Base-by-base conservation (phyloP, 2,329 filamentous ascomycete species). In the Diplodia mutila region DNA sequence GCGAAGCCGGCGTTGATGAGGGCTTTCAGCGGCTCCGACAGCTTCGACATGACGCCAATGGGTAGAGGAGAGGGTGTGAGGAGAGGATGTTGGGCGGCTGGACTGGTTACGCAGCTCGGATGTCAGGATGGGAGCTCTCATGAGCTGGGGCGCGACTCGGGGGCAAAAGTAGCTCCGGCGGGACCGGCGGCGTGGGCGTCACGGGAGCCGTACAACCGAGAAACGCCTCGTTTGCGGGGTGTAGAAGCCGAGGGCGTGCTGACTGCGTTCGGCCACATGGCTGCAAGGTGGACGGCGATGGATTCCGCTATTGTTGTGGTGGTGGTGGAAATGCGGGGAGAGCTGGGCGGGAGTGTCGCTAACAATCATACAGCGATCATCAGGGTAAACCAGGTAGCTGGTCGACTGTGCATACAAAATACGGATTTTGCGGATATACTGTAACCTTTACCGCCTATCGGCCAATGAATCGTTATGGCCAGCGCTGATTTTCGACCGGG, bases 1-100 rank as follows among this genome's bases (percentile, higher is more conserved):
- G 91, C 87, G 73, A 88, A 86, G 4, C 90, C 85, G 68, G 89
- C 86, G 73, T 90, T 90, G 80, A 94, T 90, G 70, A 94, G 86
- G 55, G 87, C 85, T 80, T 93, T 94, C 72, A 94, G 84, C 61
- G 87, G 80, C 1, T 86, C 83, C 1, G 90, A 91, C 23, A 94
- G 85, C 77, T 91, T 93, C 7, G 90, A 89, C 90, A 92, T 93
- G 42, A 46, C 46, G 59, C 11, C 59, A 51, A 37, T 51, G 72
- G 42, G 74, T 79, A 69, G 66, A 18, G 64, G 29, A 18, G 32
- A 21, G 39, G n/a, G 34, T 27, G 27, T 8, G 46, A 12, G n/a
- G 9, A 16, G 34, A 39, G 3, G 8, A 5, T 2, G 12, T n/a
- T n/a, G 61, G 49, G 27, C 11, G n/a, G n/a, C n/a, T n/a, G n/a